Conservation (phyloP, 2,329 filamentous ascomycete genomes). For the Keithomyces neogunnii region DNA sequence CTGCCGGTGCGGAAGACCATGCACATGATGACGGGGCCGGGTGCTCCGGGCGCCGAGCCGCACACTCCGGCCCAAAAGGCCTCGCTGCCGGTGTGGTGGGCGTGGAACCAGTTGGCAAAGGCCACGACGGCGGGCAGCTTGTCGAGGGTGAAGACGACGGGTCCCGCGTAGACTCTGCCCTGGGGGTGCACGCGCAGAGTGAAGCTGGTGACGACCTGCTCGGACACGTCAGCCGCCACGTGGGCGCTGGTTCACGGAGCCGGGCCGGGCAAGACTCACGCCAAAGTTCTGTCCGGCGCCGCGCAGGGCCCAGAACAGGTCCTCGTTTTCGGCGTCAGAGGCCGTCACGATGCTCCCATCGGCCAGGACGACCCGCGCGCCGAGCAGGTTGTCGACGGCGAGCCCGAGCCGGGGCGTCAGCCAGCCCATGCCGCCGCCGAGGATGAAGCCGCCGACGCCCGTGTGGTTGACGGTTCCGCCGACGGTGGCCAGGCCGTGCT, state of each 20-base stretch:
- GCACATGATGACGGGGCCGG: conserved; percentile 1
- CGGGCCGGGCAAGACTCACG: conserved; percentile 11
- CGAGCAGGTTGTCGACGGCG: conserved; percentile 31
- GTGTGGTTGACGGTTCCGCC: conserved; percentile 56
- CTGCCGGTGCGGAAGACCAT: conserved; percentile 17
- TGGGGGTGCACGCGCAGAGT: conserved; percentile 23
- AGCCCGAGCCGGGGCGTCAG: conserved; percentile 46
- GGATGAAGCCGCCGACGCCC: conserved; percentile 49
- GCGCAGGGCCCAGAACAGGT: conserved; percentile 32
- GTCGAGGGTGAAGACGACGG: conserved; percentile 16
- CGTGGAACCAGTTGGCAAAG: conserved; percentile 20
- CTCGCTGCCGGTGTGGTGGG: conserved; percentile 15
- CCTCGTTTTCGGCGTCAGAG: conserved; percentile 32
- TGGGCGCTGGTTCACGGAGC: background rate
- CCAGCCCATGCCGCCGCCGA: conserved; percentile 52
- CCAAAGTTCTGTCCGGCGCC: conserved; percentile 35
- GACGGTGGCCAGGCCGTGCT: conserved; percentile 46
- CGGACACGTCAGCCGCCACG: background rate
- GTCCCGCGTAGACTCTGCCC: conserved; percentile 22
- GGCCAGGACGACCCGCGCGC: conserved; percentile 30
- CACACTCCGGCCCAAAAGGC: conserved; percentile 15
- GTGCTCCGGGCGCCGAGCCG: conserved; percentile 18
- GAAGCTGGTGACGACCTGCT: conserved; percentile 25
- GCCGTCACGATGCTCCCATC: conserved; percentile 26
- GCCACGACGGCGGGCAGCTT: conserved; percentile 20